Evolutionary conservation across 2,329 filamentous ascomycete genomes (phyloP), one percentile per base, ranked within the genome.

Genomic region (Calonectria naviculata): DNA sequence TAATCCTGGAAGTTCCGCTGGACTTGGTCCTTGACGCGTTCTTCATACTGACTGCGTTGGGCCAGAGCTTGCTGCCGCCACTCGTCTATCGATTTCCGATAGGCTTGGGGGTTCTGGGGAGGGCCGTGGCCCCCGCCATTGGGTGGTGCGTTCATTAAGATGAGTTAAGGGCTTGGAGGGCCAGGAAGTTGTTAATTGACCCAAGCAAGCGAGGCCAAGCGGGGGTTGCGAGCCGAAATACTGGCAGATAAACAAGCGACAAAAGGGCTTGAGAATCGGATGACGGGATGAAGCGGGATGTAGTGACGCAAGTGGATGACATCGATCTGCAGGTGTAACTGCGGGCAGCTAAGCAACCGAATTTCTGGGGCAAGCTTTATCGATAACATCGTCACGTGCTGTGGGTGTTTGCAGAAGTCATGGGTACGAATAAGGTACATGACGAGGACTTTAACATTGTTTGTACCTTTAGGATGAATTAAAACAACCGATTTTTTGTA

Each of bases 1-100:
- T 82, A 83, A 46, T 81, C 76, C 15, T 76, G 70, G 68, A 82
- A 82, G 31, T 79, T 73, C 34, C 81, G 77, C 44, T 76, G 72
- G 28, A 83, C 74, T 63, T 83, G 82, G 19, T 81, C 76, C 67
- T 77, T 76, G 52, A 82, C 76, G 17, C 73, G 75, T 8, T 80
- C 78, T 31, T 79, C 74, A 71, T 79, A 82, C 47, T 79, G 76
- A 49, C 79, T 74, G 56, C 76, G 78, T 67, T 79, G 74, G 42
- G 77, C 69, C 58, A 79, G 71, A 62, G 78, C 78, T 26, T 73
- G 73, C 34, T 79, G 77, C 56, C 78, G 81, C 75, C 79, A 80
- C 74, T 83, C 77, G n/a, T 82, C 77, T 68, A 82, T 80, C 3
- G 76, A 70, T 24, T 78, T 71, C 52, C 58, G 72, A 69, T 79